These are phyloP conservation scores for Bothriochloa decipiens DNA, from an alignment of 176 grass and related monocot species.

Conservation along the genomic window DNA sequence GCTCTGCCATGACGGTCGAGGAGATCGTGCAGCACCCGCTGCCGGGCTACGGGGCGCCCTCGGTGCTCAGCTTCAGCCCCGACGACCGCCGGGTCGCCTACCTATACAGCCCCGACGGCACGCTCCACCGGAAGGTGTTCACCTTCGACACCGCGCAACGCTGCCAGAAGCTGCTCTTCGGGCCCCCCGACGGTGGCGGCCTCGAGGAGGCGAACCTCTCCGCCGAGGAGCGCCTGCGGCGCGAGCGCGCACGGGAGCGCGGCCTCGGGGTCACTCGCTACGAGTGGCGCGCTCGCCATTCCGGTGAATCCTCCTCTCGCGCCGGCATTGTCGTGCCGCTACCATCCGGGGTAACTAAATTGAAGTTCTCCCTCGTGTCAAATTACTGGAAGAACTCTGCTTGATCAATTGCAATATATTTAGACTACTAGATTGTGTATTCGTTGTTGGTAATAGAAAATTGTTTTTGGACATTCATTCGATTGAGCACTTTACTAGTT, in stretches of 20 bases:
- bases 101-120: constrained; percentile 81
- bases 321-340: constrained; percentile 84
- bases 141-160: constrained; percentile 58
- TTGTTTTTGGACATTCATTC: not conserved
- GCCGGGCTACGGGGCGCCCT: constrained; percentile 75
- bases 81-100: constrained; percentile 76
- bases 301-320: constrained; percentile 38
- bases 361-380: not conserved
- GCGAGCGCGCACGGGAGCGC: constrained; percentile 86
- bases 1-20: constrained; percentile 45
- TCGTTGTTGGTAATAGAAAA: not conserved
- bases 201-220: constrained; percentile 89
- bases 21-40: constrained; percentile 94
- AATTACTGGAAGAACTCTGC: not conserved
- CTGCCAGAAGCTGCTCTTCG: constrained; percentile 76
- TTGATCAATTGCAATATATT: not conserved
- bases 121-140: constrained; percentile 85
- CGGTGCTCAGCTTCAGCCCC: constrained; percentile 85
- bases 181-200: constrained; percentile 72
- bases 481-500: not conserved
- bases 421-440: not conserved
- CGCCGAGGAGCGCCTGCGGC: constrained; percentile 78
- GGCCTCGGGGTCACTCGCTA: constrained; percentile 91
- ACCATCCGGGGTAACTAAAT: constrained; percentile 64
- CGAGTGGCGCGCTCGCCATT: constrained; percentile 67